phyloP scores from a whole-genome alignment of 1,284 basidiomycete genomes.

The Cystobasidium sp. region DNA sequence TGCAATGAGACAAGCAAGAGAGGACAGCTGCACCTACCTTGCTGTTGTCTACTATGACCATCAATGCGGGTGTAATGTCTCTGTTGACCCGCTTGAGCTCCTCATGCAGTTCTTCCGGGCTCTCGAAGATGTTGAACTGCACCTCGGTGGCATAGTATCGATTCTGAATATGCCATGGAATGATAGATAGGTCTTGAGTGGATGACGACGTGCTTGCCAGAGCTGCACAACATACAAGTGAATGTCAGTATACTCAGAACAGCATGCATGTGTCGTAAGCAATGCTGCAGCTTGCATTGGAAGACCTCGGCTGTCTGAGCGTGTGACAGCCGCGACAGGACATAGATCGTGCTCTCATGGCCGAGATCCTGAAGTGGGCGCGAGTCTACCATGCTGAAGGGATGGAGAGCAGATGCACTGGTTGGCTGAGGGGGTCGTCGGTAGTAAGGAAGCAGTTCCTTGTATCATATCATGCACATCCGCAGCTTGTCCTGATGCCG shows the following conservation, averaged over 20 bases:
- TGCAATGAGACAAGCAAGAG: neutral
- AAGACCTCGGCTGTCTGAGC: slow-evolving; percentile 18
- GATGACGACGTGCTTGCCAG: slow-evolving; percentile 7
- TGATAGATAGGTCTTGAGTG: slow-evolving; percentile 1
- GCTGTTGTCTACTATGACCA: slow-evolving; percentile 35
- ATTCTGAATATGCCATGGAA: slow-evolving; percentile 36
- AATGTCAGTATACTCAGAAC: neutral
- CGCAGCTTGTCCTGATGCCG: no score
- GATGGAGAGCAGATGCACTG: neutral
- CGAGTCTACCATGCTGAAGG: slow-evolving; percentile 3
- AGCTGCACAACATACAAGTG: neutral
- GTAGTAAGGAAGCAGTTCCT: neutral
- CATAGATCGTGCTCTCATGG: slow-evolving; percentile 34
- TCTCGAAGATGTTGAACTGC: slow-evolving; percentile 33
- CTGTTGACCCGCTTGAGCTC: slow-evolving; percentile 4
- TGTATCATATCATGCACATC: no score
- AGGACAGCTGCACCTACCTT: slow-evolving; percentile 9
- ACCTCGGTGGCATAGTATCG: slow-evolving; percentile 39
- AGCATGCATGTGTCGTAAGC: neutral
- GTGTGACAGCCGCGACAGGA: slow-evolving; percentile 37
- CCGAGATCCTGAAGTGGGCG: slow-evolving; percentile 5
- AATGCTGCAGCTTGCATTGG: slow-evolving; percentile 17
- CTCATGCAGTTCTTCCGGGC: slow-evolving; percentile 13
- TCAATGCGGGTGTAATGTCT: slow-evolving; percentile 18
- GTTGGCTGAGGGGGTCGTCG: neutral